Evolutionary conservation across 768 basidiomycete species (phyloP).

Genomic region (Pisolithus microcarpus): DNA sequence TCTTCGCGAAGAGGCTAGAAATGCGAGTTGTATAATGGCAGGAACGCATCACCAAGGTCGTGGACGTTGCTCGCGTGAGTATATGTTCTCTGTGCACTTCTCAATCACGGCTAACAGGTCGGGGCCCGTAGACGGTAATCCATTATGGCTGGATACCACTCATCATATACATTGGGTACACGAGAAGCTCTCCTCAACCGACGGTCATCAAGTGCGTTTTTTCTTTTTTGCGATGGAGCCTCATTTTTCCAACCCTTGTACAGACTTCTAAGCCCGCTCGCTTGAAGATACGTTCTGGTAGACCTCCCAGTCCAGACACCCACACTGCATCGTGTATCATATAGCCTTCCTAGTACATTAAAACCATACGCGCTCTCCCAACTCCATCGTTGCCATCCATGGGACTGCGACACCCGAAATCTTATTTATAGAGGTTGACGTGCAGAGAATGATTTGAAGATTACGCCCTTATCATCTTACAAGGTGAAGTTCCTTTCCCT

Average conservation of each 20-base stretch:
- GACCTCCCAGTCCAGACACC: slow-evolving; percentile 8
- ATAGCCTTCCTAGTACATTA: slow-evolving; percentile 9
- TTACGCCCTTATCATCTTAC: not conserved
- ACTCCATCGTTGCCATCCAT: not conserved
- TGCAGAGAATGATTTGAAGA: not conserved
- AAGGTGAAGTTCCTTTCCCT: slow-evolving; percentile 17
- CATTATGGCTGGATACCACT: slow-evolving; percentile 97
- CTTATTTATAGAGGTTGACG: not conserved
- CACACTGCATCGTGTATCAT: slow-evolving; percentile 12
- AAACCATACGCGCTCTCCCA: not conserved
- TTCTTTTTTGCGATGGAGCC: not conserved
- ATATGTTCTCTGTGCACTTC: slow-evolving; percentile 1
- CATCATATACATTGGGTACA: slow-evolving; percentile 94
- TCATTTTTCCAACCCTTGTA: not conserved
- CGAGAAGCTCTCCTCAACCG: slow-evolving; percentile 86
- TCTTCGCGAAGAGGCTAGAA: not conserved
- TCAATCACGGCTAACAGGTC: not conserved
- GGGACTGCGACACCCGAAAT: not conserved
- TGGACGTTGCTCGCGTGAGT: slow-evolving; percentile 78
- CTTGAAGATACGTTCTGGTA: slow-evolving; percentile 38
- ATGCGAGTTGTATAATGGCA: slow-evolving; percentile 22
- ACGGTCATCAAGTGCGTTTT: slow-evolving; percentile 87
- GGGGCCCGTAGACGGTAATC: slow-evolving; percentile 63
- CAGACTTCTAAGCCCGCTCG: slow-evolving; percentile 91
- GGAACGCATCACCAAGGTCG: slow-evolving; percentile 78